A percentile compares a stretch with the other conserved stretches of the same genome.
phyloP scores from a whole-genome alignment of 495 filamentous ascomycete species.

The Xylaria sp. region DNA sequence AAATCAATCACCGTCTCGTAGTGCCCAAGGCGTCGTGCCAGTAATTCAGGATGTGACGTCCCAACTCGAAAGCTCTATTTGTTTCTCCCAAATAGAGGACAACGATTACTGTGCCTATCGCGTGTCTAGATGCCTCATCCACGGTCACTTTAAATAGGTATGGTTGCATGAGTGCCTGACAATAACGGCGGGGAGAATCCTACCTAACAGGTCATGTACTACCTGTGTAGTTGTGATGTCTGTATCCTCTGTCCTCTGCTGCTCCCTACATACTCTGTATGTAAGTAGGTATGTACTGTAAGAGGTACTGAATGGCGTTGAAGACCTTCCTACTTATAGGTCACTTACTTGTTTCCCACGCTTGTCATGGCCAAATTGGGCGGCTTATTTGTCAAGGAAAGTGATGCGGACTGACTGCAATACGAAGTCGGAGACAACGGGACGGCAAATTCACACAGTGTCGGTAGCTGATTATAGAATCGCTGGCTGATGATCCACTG shows the following conservation, averaged over 20 bases:
- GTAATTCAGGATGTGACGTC: neutral
- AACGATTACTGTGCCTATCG: neutral
- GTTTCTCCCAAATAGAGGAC: neutral
- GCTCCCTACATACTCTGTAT: too few relatives aligned
- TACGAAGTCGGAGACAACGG: constrained; percentile 16
- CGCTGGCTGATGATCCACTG: constrained; percentile 1
- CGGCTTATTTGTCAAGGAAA: constrained; percentile 20
- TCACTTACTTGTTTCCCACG: neutral
- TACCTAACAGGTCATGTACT: neutral
- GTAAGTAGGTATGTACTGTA: neutral
- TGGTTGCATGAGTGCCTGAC: neutral
- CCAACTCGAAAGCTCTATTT: neutral
- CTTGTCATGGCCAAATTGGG: constrained; percentile 1
- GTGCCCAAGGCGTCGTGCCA: neutral
- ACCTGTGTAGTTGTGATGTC: neutral
- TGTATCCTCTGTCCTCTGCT: too few relatives aligned
- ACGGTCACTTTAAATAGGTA: neutral
- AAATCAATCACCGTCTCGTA: neutral
- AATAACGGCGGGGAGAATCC: neutral
- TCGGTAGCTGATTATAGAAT: constrained; percentile 12
- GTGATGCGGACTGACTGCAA: constrained; percentile 1
- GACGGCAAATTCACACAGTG: constrained; percentile 19
- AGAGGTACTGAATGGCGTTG: neutral
- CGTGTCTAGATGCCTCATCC: neutral
- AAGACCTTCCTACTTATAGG: neutral